Evolutionary conservation across 176 grass and related monocot genomes (phyloP).

Genomic region (Paspalum vaginatum): DNA sequence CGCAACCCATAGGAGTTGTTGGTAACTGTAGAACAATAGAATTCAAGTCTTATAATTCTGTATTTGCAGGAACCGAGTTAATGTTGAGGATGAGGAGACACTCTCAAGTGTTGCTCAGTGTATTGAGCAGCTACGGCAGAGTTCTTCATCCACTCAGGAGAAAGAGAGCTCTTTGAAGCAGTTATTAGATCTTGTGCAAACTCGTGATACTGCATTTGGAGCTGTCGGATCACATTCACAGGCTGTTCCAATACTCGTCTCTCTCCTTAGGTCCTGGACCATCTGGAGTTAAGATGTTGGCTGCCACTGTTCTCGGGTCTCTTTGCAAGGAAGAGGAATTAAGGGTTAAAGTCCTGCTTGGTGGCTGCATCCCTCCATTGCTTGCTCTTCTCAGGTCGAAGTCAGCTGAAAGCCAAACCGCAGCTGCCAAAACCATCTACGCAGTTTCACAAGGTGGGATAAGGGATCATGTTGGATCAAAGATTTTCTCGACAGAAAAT

Average conservation of each 20-base stretch:
- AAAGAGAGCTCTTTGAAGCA: conserved; percentile 89
- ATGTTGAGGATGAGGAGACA: conserved; percentile 90
- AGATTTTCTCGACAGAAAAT: conserved; percentile 90
- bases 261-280: conserved; percentile 88
- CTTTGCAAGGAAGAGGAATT: conserved; percentile 95
- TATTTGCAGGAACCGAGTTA: conserved; percentile 64
- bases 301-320: conserved; percentile 86
- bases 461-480: conserved; percentile 97
- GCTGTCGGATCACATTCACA: conserved; percentile 86
- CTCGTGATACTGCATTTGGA: conserved; percentile 84
- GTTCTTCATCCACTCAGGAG: conserved; percentile 74
- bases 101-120: conserved; percentile 88
- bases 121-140: conserved; percentile 86
- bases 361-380: conserved; percentile 94
- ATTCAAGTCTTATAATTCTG: conserved; percentile 27
- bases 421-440: conserved; percentile 90
- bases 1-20: neutral
- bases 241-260: conserved; percentile 87
- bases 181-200: conserved; percentile 91
- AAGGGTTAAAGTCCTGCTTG: conserved; percentile 89
- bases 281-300: conserved; percentile 76
- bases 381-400: conserved; percentile 82
- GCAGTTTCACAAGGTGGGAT: conserved; percentile 91
- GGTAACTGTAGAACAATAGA: neutral
- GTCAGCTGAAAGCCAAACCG: conserved; percentile 75